Evolutionary conservation across 2,329 filamentous ascomycete genomes (phyloP), one percentile per base, ranked within the genome.

Genomic region (Penicillium sp.): DNA sequence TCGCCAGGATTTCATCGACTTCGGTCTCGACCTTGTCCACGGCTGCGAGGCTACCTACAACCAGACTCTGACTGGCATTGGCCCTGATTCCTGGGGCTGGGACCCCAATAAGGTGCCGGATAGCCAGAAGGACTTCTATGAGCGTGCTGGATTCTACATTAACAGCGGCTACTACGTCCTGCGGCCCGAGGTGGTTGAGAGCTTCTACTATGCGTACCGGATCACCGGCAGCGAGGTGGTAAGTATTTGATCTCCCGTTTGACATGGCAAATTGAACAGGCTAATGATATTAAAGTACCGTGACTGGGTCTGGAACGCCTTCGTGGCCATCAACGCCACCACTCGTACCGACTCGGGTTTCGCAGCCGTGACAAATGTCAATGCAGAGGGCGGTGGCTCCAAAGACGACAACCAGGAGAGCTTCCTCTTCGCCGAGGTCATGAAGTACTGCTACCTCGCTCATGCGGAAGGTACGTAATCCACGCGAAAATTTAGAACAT

Each of bases 141-240:
- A 80, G 2, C 66, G 72, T 57, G 76, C 83, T 0, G 90, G 90
- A 4, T 95, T 89, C 76, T 95, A 85, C 73, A 85, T 90, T 65
- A 78, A 72, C 0, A 74, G 76, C 38, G 64, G 74, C 0, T 64
- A 70, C 6, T 95, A 95, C 69, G 74, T 86, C 8, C 80, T 95
- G 27, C 82, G 90, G 0, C 87, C 90, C 0, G 90, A 95, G 72
- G 89, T 91, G 3, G 80, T 95, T 30, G 90, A 95, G 74, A 88
- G 84, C 60, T 86, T 86, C 69, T 95, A 95, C 78, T 94, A 95
- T 70, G 89, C 90, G 2, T 95, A 89, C 76, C 84, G 90, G 45
- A 82, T 87, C 0, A 95, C 90, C 0, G 86, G 87, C 3, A 81
- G 92, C 54, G 60, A 74, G 28, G 87, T 84, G 43, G 72, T 74